Base-by-base conservation (phyloP, 73 alveolate species). In the Blepharisma japonicum region DNA sequence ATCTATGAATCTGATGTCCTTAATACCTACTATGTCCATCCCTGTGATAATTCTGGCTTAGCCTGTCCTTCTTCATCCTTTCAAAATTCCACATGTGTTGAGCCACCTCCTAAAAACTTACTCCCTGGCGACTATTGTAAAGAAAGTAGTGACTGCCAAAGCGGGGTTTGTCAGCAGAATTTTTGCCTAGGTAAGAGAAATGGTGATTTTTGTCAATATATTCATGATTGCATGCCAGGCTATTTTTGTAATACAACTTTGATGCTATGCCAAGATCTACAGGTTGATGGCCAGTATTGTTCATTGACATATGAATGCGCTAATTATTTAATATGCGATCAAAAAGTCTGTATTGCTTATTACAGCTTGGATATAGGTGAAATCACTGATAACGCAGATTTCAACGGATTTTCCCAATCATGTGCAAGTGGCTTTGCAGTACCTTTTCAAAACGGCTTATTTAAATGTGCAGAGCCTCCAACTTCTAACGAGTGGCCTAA, bases 31-130 rank as follows among this genome's bases (percentile, higher is more conserved):
- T 9, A 8, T 39, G 74, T 61, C 74, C 23, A 8, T 25, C 46
- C 38, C 39, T 61, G 74, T 25, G 46, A 61, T 9, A 25, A 61
- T 39, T 14, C 39, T 32, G 42, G 42, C 47, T 14, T 25, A 61
- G 2, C 47, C 14, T 61, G 74, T 5, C 66, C n/a, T 18, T n/a
- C 47, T 9, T 18, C 38, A 0, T n/a, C 14, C 2, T 11, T 11
- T 61, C n/a, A 61, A 25, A 61, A 61, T 25, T 14, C 49, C 14
- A 61, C 74, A 14, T 61, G 74, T 61, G 38, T 2, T 25, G 47
- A 61, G 14, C 14, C 23, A 4, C 14, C 38, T 9, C 74, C 14
- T 14, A 61, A 61, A 8, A 11, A 51, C 21, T 25, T 18, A 61
- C 11, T 2, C 18, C 74, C 74, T 2, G 74, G 74, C 4, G 49